A percentile compares a stretch with the other conserved stretches of the same genome.
Evolutionary conservation across 176 grass and related monocot species (phyloP).

Genomic region (Dactylis glomerata): DNA sequence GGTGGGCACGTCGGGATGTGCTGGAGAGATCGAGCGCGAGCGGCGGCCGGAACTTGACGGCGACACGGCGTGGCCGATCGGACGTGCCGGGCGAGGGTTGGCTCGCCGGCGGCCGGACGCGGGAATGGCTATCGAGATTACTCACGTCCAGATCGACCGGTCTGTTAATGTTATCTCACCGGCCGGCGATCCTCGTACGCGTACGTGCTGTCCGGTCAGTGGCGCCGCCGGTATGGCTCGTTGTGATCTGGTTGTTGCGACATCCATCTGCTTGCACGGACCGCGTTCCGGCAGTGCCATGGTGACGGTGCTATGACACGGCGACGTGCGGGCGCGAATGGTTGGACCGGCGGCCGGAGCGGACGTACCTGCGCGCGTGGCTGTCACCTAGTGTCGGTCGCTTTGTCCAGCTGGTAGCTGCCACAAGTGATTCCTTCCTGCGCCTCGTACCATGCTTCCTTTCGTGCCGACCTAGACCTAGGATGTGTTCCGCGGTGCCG

Average conservation of each 20-base stretch:
- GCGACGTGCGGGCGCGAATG: constrained; percentile 18
- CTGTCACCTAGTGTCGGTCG: not conserved
- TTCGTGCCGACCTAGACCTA: not conserved
- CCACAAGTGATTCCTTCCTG: not conserved
- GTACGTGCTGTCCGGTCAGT: not conserved
- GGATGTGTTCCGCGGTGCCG: not conserved
- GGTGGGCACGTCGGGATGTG: constrained; percentile 37
- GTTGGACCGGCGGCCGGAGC: constrained; percentile 27
- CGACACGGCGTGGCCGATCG: not conserved
- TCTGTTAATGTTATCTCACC: not conserved
- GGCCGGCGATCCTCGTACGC: not conserved
- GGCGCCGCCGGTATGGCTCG: not conserved
- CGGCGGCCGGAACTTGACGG: constrained; percentile 21
- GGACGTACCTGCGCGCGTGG: constrained; percentile 6
- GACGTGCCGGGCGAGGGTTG: not conserved
- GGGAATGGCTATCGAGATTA: too few species aligned
- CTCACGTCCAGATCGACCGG: constrained; percentile 9
- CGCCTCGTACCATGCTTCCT: constrained; percentile 1
- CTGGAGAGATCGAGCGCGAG: constrained; percentile 38
- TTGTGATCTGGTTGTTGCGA: not conserved
- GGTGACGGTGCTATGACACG: not conserved
- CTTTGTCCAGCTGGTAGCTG: not conserved
- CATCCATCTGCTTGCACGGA: not conserved
- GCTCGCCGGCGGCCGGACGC: not conserved
- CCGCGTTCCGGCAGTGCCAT: not conserved